A percentile compares a stretch with the other conserved stretches of the same genome.
Conservation (phyloP, 768 basidiomycete genomes). For the Favolaschia claudopus region DNA sequence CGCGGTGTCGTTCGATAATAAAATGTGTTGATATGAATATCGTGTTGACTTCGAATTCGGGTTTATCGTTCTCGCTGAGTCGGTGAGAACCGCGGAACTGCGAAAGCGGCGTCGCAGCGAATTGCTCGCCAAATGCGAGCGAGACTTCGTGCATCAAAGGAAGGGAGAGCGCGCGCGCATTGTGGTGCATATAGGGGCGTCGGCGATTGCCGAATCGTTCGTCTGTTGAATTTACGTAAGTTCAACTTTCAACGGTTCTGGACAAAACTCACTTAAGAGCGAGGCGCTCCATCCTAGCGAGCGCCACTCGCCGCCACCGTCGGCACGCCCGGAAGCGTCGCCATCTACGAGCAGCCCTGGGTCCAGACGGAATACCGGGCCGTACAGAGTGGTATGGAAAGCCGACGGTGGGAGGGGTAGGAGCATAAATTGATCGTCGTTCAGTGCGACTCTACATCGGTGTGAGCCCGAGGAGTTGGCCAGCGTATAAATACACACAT, state of each 20-base stretch:
- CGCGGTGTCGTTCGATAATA: slow-evolving; percentile 44
- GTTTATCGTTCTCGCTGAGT: slow-evolving; percentile 27
- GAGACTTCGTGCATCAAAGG: slow-evolving; percentile 44
- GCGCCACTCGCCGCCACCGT: slow-evolving; percentile 45
- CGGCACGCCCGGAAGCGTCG: slow-evolving; percentile 24
- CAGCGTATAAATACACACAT: slow-evolving; percentile 17
- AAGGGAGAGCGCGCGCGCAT: slow-evolving; percentile 42
- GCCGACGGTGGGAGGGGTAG: slow-evolving; percentile 36
- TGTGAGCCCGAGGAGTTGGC: background rate
- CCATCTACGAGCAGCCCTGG: slow-evolving; percentile 38
- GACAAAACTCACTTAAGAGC: slow-evolving; percentile 38
- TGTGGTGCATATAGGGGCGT: slow-evolving; percentile 50
- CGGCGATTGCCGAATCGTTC: slow-evolving; percentile 45
- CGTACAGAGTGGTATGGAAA: slow-evolving; percentile 45
- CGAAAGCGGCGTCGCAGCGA: slow-evolving; percentile 39
- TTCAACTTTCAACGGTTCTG: background rate
- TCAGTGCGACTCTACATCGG: slow-evolving; percentile 35
- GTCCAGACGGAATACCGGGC: slow-evolving; percentile 47
- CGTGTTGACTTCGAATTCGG: slow-evolving; percentile 42
- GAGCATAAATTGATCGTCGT: slow-evolving; percentile 51
- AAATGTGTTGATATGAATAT: slow-evolving; percentile 41
- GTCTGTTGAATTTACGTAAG: slow-evolving; percentile 3
- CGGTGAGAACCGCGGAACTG: slow-evolving; percentile 40
- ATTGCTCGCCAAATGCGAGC: slow-evolving; percentile 35
- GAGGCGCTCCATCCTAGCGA: slow-evolving; percentile 43